A percentile compares a stretch with the other conserved stretches of the same genome.
These are phyloP conservation scores for Tuber umbilicatum DNA, from an alignment of 495 filamentous ascomycete genomes.

Conservation along the genomic window DNA sequence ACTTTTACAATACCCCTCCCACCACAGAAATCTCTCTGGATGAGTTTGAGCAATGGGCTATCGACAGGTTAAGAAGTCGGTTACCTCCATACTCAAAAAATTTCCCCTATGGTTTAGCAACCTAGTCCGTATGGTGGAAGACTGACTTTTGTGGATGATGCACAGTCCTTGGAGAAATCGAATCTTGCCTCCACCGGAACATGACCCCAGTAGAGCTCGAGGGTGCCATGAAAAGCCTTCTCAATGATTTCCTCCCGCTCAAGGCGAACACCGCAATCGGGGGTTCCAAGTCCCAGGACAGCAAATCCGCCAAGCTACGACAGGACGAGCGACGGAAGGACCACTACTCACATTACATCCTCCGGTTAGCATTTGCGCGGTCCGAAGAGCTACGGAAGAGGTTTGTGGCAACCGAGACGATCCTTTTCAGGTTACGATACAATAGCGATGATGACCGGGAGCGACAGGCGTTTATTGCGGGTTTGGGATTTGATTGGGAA, in stretches of 20 bases:
- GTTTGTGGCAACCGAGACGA: conserved; percentile 78
- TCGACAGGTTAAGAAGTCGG: conserved; percentile 74
- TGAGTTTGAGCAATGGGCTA: conserved; percentile 99
- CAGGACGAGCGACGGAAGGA: conserved; percentile 81
- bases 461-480: conserved; percentile 66
- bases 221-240: conserved; percentile 67
- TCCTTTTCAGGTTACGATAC: conserved; percentile 78
- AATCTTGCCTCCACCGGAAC: conserved; percentile 94
- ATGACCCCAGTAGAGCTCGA: conserved; percentile 69
- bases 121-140: neutral
- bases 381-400: conserved; percentile 88
- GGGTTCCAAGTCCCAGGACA: conserved; percentile 18
- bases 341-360: conserved; percentile 96
- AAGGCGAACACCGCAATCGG: conserved; percentile 62
- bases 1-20: conserved; percentile 82
- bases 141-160: conserved; percentile 14
- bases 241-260: conserved; percentile 81
- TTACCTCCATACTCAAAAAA: neutral
- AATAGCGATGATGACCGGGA: conserved; percentile 63
- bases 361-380: conserved; percentile 83
- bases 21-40: conserved; percentile 94
- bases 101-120: neutral
- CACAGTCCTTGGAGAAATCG: conserved; percentile 85
- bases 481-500: conserved; percentile 74
- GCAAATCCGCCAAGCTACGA: neutral